Conservation (phyloP, 352 stramenopile species). For the Phytophthora ohioensis region DNA sequence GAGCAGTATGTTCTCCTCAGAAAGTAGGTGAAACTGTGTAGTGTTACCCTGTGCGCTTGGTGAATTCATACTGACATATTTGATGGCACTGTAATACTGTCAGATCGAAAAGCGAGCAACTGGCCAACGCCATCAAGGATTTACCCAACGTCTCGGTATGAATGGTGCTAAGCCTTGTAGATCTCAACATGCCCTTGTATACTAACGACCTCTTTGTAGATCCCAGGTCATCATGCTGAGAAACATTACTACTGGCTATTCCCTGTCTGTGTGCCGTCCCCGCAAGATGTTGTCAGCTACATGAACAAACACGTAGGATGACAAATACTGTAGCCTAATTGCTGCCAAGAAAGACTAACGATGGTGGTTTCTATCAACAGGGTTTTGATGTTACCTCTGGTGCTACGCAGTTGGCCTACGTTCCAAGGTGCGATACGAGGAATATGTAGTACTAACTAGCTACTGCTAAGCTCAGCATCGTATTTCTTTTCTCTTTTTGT, state of each 20-base stretch:
- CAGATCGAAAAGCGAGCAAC: slow-evolving; percentile 76
- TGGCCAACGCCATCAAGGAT: slow-evolving; percentile 59
- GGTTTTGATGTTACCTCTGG: slow-evolving; percentile 86
- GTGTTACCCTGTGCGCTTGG: background rate
- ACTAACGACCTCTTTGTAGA: slow-evolving; percentile 33
- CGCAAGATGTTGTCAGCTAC: slow-evolving; percentile 57
- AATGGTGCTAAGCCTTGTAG: background rate
- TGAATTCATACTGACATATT: background rate
- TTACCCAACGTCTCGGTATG: slow-evolving; percentile 67
- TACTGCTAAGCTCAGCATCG: slow-evolving; percentile 1
- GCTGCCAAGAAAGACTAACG: background rate
- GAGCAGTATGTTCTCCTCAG: slow-evolving; percentile 76
- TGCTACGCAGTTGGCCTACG: slow-evolving; percentile 74
- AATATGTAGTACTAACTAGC: background rate
- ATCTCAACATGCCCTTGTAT: background rate
- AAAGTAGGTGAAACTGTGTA: slow-evolving; percentile 47
- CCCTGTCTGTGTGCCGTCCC: slow-evolving; percentile 71
- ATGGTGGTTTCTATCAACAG: slow-evolving; percentile 30
- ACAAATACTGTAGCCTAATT: background rate
- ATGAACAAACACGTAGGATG: slow-evolving; percentile 78
- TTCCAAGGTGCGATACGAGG: slow-evolving; percentile 57
- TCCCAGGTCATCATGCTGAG: slow-evolving; percentile 62
- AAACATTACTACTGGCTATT: slow-evolving; percentile 90
- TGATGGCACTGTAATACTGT: background rate
- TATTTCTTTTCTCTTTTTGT: background rate